These are phyloP conservation scores for Plenodomus biglobosus DNA, from an alignment of 2,329 filamentous ascomycete genomes.

Conservation along the genomic window DNA sequence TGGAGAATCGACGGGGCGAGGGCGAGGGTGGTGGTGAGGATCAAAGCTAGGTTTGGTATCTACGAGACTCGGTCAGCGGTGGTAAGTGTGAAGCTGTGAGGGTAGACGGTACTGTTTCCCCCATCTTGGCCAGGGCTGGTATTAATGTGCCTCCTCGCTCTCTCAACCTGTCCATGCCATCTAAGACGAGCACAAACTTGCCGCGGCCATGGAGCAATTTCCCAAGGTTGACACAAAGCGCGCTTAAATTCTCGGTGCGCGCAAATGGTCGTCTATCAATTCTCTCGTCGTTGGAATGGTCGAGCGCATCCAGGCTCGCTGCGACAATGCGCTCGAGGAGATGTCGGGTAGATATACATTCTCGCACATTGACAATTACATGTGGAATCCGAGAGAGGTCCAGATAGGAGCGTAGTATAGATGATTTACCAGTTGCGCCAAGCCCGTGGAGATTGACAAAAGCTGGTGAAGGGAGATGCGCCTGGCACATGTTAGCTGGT, in stretches of 20 bases:
- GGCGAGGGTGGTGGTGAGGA: slow-evolving; percentile 76
- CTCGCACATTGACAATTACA: slow-evolving; percentile 67
- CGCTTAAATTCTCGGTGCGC: slow-evolving; percentile 78
- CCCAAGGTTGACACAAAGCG: slow-evolving; percentile 71
- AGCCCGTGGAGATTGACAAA: slow-evolving; percentile 82
- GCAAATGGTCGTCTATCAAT: slow-evolving; percentile 52
- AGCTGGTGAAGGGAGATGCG: slow-evolving; percentile 66
- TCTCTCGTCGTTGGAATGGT: slow-evolving; percentile 45
- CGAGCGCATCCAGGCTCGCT: slow-evolving; percentile 48
- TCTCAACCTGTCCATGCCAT: slow-evolving; percentile 81
- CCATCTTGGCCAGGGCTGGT: slow-evolving; percentile 76
- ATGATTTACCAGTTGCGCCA: slow-evolving; percentile 83
- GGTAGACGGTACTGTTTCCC: slow-evolving; percentile 67
- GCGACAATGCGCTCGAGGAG: slow-evolving; percentile 71
- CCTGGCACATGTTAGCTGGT: slow-evolving; percentile 49
- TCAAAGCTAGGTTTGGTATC: slow-evolving; percentile 75
- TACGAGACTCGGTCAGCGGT: slow-evolving; percentile 41
- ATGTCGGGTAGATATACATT: slow-evolving; percentile 78
- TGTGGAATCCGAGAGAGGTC: slow-evolving; percentile 54
- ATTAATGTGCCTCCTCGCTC: slow-evolving; percentile 78
- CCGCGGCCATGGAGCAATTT: slow-evolving; percentile 58
- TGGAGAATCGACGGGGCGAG: slow-evolving; percentile 67
- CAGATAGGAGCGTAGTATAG: slow-evolving; percentile 66
- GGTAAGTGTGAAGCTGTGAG: slow-evolving; percentile 4
- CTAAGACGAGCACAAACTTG: slow-evolving; percentile 81